Conservation (phyloP, 305 asterid genomes). For the Caryopteris hybrid region DNA sequence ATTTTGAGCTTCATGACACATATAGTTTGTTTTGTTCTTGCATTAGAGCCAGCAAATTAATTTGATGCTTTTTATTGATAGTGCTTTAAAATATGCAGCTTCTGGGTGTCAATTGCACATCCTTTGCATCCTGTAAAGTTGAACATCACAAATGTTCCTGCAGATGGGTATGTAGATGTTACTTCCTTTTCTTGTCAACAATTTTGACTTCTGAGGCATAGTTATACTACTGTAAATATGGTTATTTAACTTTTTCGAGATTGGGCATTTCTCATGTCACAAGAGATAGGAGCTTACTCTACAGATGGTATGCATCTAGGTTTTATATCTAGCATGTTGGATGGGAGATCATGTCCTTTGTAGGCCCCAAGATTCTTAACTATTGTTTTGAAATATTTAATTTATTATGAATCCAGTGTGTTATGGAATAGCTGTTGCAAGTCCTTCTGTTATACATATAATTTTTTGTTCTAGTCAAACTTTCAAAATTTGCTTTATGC, state of each 20-base stretch:
- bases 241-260: neutral
- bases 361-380: neutral
- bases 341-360: neutral
- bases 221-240: neutral
- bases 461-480: neutral
- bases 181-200: conserved; percentile 7
- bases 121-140: conserved; percentile 79
- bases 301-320: neutral
- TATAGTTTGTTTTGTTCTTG: neutral
- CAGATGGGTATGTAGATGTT: conserved; percentile 66
- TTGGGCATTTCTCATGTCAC: neutral
- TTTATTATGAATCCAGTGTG: neutral
- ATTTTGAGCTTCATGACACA: neutral
- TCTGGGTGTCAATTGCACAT: conserved; percentile 69
- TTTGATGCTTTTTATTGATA: conserved; percentile 18
- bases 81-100: conserved; percentile 50
- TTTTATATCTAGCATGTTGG: neutral
- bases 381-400: neutral
- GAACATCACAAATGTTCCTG: conserved; percentile 58
- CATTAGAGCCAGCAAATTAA: neutral
- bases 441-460: neutral
- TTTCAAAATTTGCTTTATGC: neutral
- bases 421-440: conserved; percentile 1
- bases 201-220: conserved; percentile 1
- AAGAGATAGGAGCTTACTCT: neutral